Base-by-base conservation (phyloP, 2,329 filamentous ascomycete species). In the Pyricularia grisea region DNA sequence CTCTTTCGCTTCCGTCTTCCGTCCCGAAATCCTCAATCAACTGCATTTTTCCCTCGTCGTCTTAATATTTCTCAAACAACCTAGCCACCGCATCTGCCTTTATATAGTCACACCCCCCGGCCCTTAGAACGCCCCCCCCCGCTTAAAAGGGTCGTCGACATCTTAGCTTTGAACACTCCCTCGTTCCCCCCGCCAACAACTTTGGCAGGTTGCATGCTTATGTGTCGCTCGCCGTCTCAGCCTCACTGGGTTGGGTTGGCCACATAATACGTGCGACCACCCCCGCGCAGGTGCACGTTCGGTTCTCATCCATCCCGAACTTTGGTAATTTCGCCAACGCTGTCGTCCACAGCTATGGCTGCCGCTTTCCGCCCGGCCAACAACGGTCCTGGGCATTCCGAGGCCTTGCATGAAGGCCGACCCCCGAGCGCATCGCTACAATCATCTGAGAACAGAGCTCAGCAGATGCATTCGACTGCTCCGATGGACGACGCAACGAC, bases 401-500 rank as follows among this genome's bases (percentile, higher is more conserved):
- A 77, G 61, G 73, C 75, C 67, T 76, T 50, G 42, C 42, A 50
- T 50, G 42, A 50, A 20, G 42, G 42, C 42, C 42, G 42, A 50
- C 42, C 42, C 9, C 42, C 42, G 42, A 50, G 42, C 17, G 20
- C 42, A 20, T n/a, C 42, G 17, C 42, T 50, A n/a, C 42, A 50
- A 50, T 50, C 42, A 50, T n/a, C 42, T 50, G 42, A 50, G 42
- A 50, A 50, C 17, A 50, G 42, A 50, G 42, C 6, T 50, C 42
- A 20, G 73, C 71, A 79, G 2, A 33, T 31, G 42, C 76, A 78
- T 50, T 78, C 77, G 12, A 68, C 73, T 69, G 75, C 74, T 67
- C 66, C 73, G 28, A 72, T 75, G 72, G 84, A 85, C 70, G 85
- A 87, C 71, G 78, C 78, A 68, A 77, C 85, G 70, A 92, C 90